A percentile compares a stretch with the other conserved stretches of the same genome.
Evolutionary conservation across 1,284 basidiomycete genomes (phyloP).

Genomic region (Coriolopsis trogii): DNA sequence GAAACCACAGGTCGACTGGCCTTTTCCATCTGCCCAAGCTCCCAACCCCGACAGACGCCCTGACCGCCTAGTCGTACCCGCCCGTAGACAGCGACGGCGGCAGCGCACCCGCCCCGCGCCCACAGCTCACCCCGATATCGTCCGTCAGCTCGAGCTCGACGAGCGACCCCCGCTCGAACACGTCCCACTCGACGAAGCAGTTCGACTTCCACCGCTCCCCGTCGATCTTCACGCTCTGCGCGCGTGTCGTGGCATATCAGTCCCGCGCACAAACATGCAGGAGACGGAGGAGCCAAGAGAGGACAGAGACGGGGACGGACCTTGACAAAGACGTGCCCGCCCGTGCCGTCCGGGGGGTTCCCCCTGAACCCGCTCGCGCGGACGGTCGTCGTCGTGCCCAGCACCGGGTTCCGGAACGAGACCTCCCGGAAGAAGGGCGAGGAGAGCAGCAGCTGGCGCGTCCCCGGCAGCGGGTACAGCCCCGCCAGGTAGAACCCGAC

Average conservation of each 20-base stretch:
- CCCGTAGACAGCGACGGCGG: slow-evolving; percentile 66
- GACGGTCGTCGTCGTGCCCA: slow-evolving; percentile 61
- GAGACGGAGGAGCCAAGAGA: neutral
- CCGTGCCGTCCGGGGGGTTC: slow-evolving; percentile 52
- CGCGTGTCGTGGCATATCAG: neutral
- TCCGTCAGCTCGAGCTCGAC: slow-evolving; percentile 54
- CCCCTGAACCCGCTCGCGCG: slow-evolving; percentile 51
- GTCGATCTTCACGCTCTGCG: slow-evolving; percentile 57
- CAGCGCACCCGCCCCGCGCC: slow-evolving; percentile 44
- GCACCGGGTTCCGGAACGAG: slow-evolving; percentile 60
- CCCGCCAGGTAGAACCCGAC: slow-evolving; percentile 62
- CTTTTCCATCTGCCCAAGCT: neutral
- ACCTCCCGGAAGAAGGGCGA: slow-evolving; percentile 65
- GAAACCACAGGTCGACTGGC: too few relatives aligned
- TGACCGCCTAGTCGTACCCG: slow-evolving; percentile 37
- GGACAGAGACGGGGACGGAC: slow-evolving; percentile 40
- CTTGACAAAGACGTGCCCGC: slow-evolving; percentile 54
- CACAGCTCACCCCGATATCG: slow-evolving; percentile 54
- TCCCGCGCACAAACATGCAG: neutral
- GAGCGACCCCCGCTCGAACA: slow-evolving; percentile 51
- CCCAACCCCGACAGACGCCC: neutral
- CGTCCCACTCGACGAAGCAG: slow-evolving; percentile 65
- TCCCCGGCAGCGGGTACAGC: slow-evolving; percentile 66
- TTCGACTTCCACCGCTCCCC: slow-evolving; percentile 58
- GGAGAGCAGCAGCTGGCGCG: slow-evolving; percentile 59